These are phyloP conservation scores for Fusarium subtropicale DNA, from an alignment of 2,329 filamentous ascomycete genomes.

Conservation along the genomic window DNA sequence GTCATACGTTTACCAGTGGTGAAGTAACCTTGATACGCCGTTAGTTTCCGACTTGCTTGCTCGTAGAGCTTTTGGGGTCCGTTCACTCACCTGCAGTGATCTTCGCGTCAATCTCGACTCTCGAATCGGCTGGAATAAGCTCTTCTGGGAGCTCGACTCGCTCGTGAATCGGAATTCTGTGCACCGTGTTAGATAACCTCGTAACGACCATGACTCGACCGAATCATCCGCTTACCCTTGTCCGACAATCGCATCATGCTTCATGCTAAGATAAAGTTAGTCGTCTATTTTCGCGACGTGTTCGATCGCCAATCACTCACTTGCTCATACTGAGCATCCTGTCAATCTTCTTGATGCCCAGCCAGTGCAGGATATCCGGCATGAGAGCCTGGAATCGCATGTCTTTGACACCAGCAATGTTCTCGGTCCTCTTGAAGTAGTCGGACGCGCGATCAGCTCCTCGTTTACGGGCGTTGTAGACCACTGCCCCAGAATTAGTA, in stretches of 20 bases:
- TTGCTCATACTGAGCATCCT: constrained; percentile 99
- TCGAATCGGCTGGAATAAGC: constrained; percentile 91
- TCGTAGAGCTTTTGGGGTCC: constrained; percentile 10
- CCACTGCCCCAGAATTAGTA: constrained; percentile 56
- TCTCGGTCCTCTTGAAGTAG: constrained; percentile 98
- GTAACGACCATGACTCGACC: constrained; percentile 10
- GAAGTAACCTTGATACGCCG: constrained; percentile 69
- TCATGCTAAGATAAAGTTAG: constrained; percentile 72
- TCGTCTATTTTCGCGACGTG: constrained; percentile 24
- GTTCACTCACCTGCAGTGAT: constrained; percentile 83
- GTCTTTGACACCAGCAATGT: constrained; percentile 94
- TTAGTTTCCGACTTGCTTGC: constrained; percentile 35
- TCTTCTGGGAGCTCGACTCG: constrained; percentile 92
- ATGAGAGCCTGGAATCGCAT: constrained; percentile 99
- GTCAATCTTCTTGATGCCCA: constrained; percentile 98
- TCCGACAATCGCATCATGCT: constrained; percentile 87
- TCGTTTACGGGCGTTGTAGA: constrained; percentile 84
- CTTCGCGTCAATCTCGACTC: constrained; percentile 99
- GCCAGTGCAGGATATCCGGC: constrained; percentile 98
- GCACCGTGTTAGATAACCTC: constrained; percentile 34
- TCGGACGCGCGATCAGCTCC: constrained; percentile 84
- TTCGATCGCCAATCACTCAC: constrained; percentile 60
- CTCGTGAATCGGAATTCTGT: constrained; percentile 84
- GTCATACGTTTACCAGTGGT: constrained; percentile 92
- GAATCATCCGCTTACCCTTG: constrained; percentile 69